Percentiles rank a stretch among this genome's conserved stretches.
Conservation (phyloP, 2,329 filamentous ascomycete genomes). For the Penicillium fuscoglaucum region DNA sequence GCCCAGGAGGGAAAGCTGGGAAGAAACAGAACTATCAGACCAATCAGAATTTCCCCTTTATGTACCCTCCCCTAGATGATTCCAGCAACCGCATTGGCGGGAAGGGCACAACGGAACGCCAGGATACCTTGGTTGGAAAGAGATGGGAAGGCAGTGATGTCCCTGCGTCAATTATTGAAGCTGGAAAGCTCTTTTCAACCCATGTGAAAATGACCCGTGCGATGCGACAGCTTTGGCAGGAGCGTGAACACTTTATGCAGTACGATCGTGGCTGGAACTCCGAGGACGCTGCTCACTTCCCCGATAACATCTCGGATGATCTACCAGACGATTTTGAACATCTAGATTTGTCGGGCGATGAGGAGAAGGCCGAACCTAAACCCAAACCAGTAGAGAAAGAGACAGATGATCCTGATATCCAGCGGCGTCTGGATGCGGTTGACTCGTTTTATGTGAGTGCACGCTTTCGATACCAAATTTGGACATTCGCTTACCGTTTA, state of each 20-base stretch:
- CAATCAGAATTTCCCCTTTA: slow-evolving; percentile 96
- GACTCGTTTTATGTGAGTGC: slow-evolving; percentile 80
- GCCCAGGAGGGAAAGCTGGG: slow-evolving; percentile 78
- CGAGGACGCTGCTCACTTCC: slow-evolving; percentile 35
- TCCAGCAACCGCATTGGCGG: slow-evolving; percentile 87
- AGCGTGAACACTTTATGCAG: slow-evolving; percentile 85
- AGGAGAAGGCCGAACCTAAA: slow-evolving; percentile 15
- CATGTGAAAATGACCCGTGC: slow-evolving; percentile 89
- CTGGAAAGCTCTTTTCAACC: slow-evolving; percentile 85
- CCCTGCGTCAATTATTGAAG: slow-evolving; percentile 90
- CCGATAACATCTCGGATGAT: slow-evolving; percentile 36
- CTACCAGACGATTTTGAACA: slow-evolving; percentile 45
- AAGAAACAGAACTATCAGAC: slow-evolving; percentile 99
- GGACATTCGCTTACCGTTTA: slow-evolving; percentile 1
- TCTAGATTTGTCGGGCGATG: slow-evolving; percentile 22
- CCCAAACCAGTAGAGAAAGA: slow-evolving; percentile 24
- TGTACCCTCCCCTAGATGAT: slow-evolving; percentile 90
- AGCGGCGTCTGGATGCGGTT: slow-evolving; percentile 66
- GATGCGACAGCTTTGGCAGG: slow-evolving; percentile 92
- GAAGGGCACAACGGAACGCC: slow-evolving; percentile 77
- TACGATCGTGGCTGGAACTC: slow-evolving; percentile 87
- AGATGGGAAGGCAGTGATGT: slow-evolving; percentile 92
- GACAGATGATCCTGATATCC: slow-evolving; percentile 41
- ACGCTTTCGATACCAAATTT: neutral
- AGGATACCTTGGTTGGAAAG: slow-evolving; percentile 76